Percentiles rank a stretch among this genome's conserved stretches.
Evolutionary conservation across 164 flowering plant species (phyloP).

Genomic region (Amborella trichopoda): DNA sequence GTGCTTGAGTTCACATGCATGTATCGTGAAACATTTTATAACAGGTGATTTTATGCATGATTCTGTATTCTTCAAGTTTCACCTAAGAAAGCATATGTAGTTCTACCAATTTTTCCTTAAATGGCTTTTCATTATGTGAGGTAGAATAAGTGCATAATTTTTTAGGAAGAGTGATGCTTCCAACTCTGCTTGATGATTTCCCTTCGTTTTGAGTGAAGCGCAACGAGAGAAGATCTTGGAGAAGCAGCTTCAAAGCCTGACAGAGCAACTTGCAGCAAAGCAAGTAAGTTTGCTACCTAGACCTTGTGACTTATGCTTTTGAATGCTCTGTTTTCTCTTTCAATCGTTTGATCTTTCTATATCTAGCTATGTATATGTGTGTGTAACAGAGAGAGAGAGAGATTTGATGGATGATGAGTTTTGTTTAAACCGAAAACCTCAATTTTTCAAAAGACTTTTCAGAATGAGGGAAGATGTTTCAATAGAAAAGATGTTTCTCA

Average conservation of each 20-base stretch:
- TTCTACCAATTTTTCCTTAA: too few relatives aligned
- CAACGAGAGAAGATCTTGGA: conserved; percentile 86
- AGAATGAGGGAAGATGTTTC: neutral
- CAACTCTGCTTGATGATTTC: too few relatives aligned
- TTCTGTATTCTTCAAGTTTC: too few relatives aligned
- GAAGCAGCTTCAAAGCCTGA: conserved; percentile 82
- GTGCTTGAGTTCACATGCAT: too few relatives aligned
- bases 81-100: too few relatives aligned
- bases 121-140: too few relatives aligned
- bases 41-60: too few relatives aligned
- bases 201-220: conserved; percentile 32
- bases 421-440: neutral
- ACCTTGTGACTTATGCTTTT: neutral
- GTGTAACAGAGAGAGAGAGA: neutral
- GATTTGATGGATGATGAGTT: neutral
- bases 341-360: neutral
- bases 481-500: neutral
- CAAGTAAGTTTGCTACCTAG: conserved; percentile 43
- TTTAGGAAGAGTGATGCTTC: too few relatives aligned
- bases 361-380: neutral
- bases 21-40: too few relatives aligned
- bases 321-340: neutral
- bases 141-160: too few relatives aligned
- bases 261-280: conserved; percentile 77
- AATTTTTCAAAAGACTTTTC: neutral